Conservation (phyloP, 345 rosid species). For the Corchorus olitorius region DNA sequence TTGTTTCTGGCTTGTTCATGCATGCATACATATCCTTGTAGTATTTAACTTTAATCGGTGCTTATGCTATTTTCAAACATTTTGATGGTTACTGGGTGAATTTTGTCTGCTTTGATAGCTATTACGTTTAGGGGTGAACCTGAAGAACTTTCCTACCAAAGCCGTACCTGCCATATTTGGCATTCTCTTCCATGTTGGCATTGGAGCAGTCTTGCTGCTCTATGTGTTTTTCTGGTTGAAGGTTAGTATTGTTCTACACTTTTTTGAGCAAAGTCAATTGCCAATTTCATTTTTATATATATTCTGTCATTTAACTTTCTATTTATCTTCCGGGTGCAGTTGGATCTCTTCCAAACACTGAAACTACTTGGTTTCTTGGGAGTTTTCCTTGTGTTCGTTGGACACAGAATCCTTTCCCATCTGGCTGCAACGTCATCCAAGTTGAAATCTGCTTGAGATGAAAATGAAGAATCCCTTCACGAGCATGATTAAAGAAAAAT, state of each 20-base stretch:
- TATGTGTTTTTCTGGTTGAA: slow-evolving; percentile 93
- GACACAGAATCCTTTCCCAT: slow-evolving; percentile 83
- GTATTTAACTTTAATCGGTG: background rate
- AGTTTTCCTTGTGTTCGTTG: slow-evolving; percentile 74
- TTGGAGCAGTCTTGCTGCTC: slow-evolving; percentile 81
- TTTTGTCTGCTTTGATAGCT: slow-evolving; percentile 49
- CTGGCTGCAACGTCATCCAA: slow-evolving; percentile 80
- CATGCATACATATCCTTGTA: background rate
- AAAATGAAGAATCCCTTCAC: background rate
- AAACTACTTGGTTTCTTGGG: slow-evolving; percentile 80
- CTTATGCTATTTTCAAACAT: background rate
- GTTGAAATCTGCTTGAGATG: slow-evolving; percentile 68
- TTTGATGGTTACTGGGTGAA: background rate
- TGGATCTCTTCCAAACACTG: slow-evolving; percentile 92
- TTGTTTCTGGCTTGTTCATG: background rate
- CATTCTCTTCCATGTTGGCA: slow-evolving; percentile 79
- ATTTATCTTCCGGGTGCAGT: slow-evolving; percentile 37
- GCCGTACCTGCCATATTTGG: slow-evolving; percentile 64
- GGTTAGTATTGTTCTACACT: slow-evolving; percentile 35
- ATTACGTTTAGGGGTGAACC: slow-evolving; percentile 66
- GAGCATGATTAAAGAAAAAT: background rate
- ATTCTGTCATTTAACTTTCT: background rate
- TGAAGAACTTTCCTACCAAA: slow-evolving; percentile 85
- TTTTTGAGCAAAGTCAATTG: background rate
- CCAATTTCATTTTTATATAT: background rate